These are phyloP conservation scores for Flaveria brownii DNA, from an alignment of 129 eudicot genomes.

Conservation along the genomic window DNA sequence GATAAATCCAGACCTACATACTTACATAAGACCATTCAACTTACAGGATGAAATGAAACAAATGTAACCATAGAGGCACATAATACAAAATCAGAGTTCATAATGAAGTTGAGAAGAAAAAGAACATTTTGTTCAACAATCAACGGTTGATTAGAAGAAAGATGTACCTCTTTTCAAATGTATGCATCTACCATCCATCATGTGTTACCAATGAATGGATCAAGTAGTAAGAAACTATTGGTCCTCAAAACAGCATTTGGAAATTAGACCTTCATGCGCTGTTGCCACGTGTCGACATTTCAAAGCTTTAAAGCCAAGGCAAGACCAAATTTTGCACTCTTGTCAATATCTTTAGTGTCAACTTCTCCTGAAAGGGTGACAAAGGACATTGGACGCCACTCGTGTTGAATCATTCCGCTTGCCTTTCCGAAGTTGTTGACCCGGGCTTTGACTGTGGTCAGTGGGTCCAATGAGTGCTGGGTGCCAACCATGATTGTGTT, in stretches of 20 bases:
- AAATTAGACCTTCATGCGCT: constrained; percentile 34
- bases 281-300: constrained; percentile 18
- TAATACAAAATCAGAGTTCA: neutral
- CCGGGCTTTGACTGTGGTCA: constrained; percentile 70
- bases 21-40: neutral
- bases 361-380: constrained; percentile 74
- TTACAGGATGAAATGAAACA: neutral
- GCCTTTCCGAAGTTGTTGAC: constrained; percentile 78
- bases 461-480: constrained; percentile 68
- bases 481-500: constrained; percentile 74
- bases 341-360: constrained; percentile 71
- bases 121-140: constrained; percentile 6
- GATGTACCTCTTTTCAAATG: constrained; percentile 21
- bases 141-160: constrained; percentile 11
- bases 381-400: constrained; percentile 84
- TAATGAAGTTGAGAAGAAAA: neutral
- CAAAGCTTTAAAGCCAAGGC: constrained; percentile 87
- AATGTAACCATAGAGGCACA: neutral
- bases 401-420: constrained; percentile 75
- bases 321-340: constrained; percentile 84
- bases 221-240: neutral
- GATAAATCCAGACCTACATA: too few relatives aligned
- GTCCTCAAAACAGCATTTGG: constrained; percentile 21
- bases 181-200: constrained; percentile 18
- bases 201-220: constrained; percentile 11